These are phyloP conservation scores for Zygoascus meyerae DNA, from an alignment of 1,139 yeast species.

Conservation along the genomic window DNA sequence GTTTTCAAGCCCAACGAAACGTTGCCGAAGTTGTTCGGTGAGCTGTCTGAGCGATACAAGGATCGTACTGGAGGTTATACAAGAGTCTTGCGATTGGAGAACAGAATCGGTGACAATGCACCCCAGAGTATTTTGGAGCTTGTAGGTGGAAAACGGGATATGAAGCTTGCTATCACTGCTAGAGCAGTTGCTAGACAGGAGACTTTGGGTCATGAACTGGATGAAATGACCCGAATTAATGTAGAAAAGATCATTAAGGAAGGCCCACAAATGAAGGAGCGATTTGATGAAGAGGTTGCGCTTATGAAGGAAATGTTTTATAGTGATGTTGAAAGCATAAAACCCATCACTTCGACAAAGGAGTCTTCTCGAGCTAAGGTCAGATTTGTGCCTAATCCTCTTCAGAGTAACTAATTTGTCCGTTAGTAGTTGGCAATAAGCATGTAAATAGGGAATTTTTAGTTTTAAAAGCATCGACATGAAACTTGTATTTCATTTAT, in stretches of 20 bases:
- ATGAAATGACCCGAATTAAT: constrained; percentile 54
- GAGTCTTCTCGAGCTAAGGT: constrained; percentile 18
- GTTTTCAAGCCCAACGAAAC: constrained; percentile 39
- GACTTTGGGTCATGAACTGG: constrained; percentile 57
- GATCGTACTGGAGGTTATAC: constrained; percentile 77
- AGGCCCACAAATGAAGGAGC: constrained; percentile 42
- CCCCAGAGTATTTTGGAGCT: constrained; percentile 86
- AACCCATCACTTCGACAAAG: constrained; percentile 11
- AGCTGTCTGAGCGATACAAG: constrained; percentile 57
- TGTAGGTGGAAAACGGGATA: constrained; percentile 72
- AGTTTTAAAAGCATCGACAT: too few species aligned
- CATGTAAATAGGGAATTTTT: background rate
- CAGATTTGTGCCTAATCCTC: constrained; percentile 22
- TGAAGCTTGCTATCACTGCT: constrained; percentile 73
- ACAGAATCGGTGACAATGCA: constrained; percentile 85
- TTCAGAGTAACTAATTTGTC: constrained; percentile 2
- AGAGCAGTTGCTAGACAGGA: constrained; percentile 75
- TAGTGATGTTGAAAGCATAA: constrained; percentile 22
- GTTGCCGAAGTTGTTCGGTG: constrained; percentile 59
- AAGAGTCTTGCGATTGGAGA: constrained; percentile 75
- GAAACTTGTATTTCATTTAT: too few species aligned
- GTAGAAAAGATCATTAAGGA: constrained; percentile 47
- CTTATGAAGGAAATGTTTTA: constrained; percentile 57
- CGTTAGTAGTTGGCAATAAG: background rate
- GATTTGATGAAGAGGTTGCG: constrained; percentile 59